Conservation (phyloP, 1,139 yeast species). For the Protomyces gravidus region DNA sequence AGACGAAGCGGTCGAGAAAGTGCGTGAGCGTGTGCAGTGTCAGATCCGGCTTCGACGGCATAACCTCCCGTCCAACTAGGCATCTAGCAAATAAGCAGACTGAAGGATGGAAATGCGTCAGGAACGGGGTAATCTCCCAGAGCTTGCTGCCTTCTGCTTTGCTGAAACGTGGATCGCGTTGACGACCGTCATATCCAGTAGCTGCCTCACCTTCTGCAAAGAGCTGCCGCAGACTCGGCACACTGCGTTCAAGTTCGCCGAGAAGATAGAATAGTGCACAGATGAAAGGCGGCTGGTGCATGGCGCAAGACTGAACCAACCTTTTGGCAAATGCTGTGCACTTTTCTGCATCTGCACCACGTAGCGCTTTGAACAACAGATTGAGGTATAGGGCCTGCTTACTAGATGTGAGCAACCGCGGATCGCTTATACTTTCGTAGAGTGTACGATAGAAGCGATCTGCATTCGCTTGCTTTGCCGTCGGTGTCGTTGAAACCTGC, state of each 20-base stretch:
- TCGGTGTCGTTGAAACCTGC: slow-evolving; percentile 51
- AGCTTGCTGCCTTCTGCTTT: slow-evolving; percentile 73
- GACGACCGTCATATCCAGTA: slow-evolving; percentile 67
- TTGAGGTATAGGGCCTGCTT: slow-evolving; percentile 87
- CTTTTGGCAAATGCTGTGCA: slow-evolving; percentile 89
- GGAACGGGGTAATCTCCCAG: slow-evolving; percentile 73
- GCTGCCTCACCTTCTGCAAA: slow-evolving; percentile 39
- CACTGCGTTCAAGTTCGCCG: slow-evolving; percentile 56
- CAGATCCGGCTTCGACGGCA: slow-evolving; percentile 68
- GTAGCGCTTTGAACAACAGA: slow-evolving; percentile 74
- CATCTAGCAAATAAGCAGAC: slow-evolving; percentile 74
- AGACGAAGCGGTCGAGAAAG: slow-evolving; percentile 91
- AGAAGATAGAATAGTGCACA: slow-evolving; percentile 83
- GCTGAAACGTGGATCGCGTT: slow-evolving; percentile 86
- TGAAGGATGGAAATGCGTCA: slow-evolving; percentile 88
- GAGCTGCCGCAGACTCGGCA: slow-evolving; percentile 52
- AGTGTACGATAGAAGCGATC: slow-evolving; percentile 84
- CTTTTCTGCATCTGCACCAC: slow-evolving; percentile 62
- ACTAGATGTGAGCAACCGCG: slow-evolving; percentile 74
- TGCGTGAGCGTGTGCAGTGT: slow-evolving; percentile 83
- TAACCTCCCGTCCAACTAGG: slow-evolving; percentile 47
- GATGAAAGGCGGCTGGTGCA: slow-evolving; percentile 56
- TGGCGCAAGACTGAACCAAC: slow-evolving; percentile 74
- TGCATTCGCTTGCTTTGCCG: slow-evolving; percentile 38
- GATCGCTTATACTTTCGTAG: slow-evolving; percentile 84